Conservation (phyloP, 2,329 filamentous ascomycete genomes). For the Ilyonectria mors-panacis region DNA sequence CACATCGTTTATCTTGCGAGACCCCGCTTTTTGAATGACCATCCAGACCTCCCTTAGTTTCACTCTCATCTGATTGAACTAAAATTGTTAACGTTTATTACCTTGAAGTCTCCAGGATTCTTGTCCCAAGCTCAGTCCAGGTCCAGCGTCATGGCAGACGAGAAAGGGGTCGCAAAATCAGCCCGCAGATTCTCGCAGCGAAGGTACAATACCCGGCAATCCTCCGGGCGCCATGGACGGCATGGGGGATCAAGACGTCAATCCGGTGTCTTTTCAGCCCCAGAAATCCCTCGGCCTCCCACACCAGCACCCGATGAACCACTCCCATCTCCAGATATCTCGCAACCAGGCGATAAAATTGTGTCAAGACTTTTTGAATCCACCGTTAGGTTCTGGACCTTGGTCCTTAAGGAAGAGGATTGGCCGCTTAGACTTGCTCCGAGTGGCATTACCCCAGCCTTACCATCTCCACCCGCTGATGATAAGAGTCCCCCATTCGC, state of each 20-base stretch:
- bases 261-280: neutral
- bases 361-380: constrained; percentile 14
- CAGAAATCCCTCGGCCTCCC: neutral
- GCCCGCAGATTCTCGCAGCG: neutral
- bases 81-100: neutral
- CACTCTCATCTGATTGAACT: neutral
- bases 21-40: neutral
- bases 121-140: neutral
- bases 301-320: neutral
- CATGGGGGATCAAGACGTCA: neutral
- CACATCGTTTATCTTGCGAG: neutral
- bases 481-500: neutral
- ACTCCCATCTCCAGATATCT: neutral
- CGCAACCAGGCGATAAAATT: neutral
- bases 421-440: neutral
- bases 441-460: neutral
- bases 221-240: neutral
- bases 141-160: neutral
- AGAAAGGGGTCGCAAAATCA: neutral
- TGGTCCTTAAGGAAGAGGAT: neutral
- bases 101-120: neutral
- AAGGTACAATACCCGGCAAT: neutral
- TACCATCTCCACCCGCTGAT: neutral
- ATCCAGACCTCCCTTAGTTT: neutral
- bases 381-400: constrained; percentile 7